A percentile compares a stretch with the other conserved stretches of the same genome.
These are phyloP conservation scores for slime mould (Dictyostelium discoideum) DNA, from an alignment of 78 protist species.

Conservation along the genomic window dicty_2.7 NC_007089.4:4389501-4390000, in stretches of 20 bases:
- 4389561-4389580: slow-evolving; percentile 1
- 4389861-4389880: not conserved
- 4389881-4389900: not conserved
- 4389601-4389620: not conserved
- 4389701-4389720: slow-evolving; percentile 43
- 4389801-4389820: not conserved
- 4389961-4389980: slow-evolving; percentile 60
- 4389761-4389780: slow-evolving; percentile 28
- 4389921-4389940: slow-evolving; percentile 39
- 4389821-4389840: no score
- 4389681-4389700: slow-evolving; percentile 28
- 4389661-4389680: not conserved
- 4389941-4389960: slow-evolving; percentile 15
- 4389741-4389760: slow-evolving; percentile 62
- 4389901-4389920: not conserved
- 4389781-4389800: not conserved
- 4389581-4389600: slow-evolving; percentile 31
- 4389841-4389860: no score
- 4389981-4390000: slow-evolving; percentile 19
- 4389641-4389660: not conserved
- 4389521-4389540: slow-evolving; percentile 19
- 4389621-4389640: not conserved
- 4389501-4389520: slow-evolving; percentile 32
- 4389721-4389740: slow-evolving; percentile 48
- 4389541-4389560: slow-evolving; percentile 27